Evolutionary conservation across 208 protist genomes (phyloP).

Genomic region (Borovskyia barvae): DNA sequence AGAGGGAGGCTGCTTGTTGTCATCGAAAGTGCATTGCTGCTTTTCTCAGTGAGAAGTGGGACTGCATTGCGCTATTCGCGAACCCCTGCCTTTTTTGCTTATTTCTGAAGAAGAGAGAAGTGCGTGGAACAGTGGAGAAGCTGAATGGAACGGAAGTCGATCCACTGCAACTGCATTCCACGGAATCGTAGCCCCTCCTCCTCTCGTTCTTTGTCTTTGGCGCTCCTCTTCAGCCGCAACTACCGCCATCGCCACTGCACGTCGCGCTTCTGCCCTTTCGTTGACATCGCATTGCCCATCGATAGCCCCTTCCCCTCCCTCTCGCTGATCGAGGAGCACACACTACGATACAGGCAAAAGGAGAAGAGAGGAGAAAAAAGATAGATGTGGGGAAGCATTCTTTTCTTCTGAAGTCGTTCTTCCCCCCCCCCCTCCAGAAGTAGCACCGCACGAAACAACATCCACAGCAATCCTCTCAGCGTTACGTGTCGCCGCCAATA

Average conservation of each 20-base stretch:
- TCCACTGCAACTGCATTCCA: no score
- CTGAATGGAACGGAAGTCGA: no score
- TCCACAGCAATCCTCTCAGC: no score
- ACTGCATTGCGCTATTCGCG: no score
- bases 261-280: not conserved
- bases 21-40: no score
- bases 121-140: not conserved
- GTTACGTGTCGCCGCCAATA: no score
- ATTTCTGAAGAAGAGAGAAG: conserved; percentile 1
- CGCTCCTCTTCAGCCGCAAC: no score
- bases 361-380: not conserved
- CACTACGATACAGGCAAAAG: not conserved
- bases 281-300: not conserved
- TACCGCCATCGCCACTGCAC: no score
- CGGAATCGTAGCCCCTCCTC: not conserved
- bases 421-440: no score
- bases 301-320: not conserved
- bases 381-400: not conserved
- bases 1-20: no score
- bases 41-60: no score
- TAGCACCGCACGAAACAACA: no score
- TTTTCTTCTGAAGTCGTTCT: not conserved
- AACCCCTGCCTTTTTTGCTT: not conserved
- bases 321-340: not conserved
- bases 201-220: conserved; percentile 1